A percentile compares a stretch with the other conserved stretches of the same genome.
Evolutionary conservation across 768 basidiomycete species (phyloP).

Genomic region (Leccinum boreale): DNA sequence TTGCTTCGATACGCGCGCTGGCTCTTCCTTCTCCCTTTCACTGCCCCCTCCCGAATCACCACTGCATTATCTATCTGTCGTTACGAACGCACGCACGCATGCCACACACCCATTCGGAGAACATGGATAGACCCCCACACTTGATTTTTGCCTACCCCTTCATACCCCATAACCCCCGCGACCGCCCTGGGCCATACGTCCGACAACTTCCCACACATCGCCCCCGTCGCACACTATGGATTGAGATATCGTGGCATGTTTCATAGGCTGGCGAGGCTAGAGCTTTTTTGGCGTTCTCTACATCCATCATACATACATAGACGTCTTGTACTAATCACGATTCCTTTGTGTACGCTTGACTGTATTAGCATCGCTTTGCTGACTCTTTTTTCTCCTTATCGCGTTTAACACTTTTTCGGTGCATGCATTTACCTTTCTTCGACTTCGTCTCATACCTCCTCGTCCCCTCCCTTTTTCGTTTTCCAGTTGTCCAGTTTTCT

Average conservation of each 20-base stretch:
- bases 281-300: not conserved
- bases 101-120: not conserved
- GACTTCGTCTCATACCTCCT: not conserved
- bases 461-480: not conserved
- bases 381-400: not conserved
- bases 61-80: constrained; percentile 15
- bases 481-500: not conserved
- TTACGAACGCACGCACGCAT: not conserved
- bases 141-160: not conserved
- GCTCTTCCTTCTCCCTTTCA: not conserved
- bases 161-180: not conserved
- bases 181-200: not conserved
- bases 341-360: not conserved
- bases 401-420: not conserved
- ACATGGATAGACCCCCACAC: not conserved
- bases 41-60: not conserved
- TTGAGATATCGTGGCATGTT: constrained; percentile 3
- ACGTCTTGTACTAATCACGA: constrained; percentile 12
- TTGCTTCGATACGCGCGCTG: constrained; percentile 14
- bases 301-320: not conserved
- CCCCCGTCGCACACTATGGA: not conserved
- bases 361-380: not conserved
- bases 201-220: constrained; percentile 2
- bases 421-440: not conserved
- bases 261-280: constrained; percentile 4